These are phyloP conservation scores for Paracamarosporium sp. DNA, from an alignment of 2,329 filamentous ascomycete genomes.

Conservation along the genomic window DNA sequence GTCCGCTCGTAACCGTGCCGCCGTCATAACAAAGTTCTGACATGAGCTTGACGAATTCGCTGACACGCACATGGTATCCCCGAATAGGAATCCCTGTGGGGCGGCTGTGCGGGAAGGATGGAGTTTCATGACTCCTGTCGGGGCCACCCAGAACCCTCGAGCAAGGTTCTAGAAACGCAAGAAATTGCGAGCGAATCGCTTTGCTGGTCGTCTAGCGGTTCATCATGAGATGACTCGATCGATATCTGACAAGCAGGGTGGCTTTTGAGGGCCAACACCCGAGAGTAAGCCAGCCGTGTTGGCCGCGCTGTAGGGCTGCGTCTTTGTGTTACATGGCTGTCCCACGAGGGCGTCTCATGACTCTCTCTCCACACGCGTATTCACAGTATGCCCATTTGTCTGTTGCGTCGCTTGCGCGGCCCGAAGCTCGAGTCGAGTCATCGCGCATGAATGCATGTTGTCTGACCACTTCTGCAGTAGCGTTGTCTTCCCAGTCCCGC, in stretches of 20 bases:
- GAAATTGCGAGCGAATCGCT: constrained; percentile 8
- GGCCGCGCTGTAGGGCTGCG: constrained; percentile 23
- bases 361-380: constrained; percentile 6
- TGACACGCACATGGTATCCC: constrained; percentile 28
- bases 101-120: constrained; percentile 44
- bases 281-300: background rate
- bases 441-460: constrained; percentile 2
- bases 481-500: background rate
- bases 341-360: constrained; percentile 4
- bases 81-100: constrained; percentile 21
- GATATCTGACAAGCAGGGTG: background rate
- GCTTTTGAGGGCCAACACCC: background rate
- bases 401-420: constrained; percentile 12
- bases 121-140: background rate
- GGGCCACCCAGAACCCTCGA: no score
- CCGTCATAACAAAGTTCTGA: constrained; percentile 36
- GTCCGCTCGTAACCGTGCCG: constrained; percentile 23
- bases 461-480: constrained; percentile 6
- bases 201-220: background rate
- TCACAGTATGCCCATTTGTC: constrained; percentile 2
- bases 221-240: background rate
- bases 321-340: constrained; percentile 23
- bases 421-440: constrained; percentile 4
- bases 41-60: constrained; percentile 21
- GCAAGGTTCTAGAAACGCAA: constrained; percentile 11